Evolutionary conservation across 2,329 filamentous ascomycete species (phyloP).

Genomic region (Talaromyces amestolkiae): DNA sequence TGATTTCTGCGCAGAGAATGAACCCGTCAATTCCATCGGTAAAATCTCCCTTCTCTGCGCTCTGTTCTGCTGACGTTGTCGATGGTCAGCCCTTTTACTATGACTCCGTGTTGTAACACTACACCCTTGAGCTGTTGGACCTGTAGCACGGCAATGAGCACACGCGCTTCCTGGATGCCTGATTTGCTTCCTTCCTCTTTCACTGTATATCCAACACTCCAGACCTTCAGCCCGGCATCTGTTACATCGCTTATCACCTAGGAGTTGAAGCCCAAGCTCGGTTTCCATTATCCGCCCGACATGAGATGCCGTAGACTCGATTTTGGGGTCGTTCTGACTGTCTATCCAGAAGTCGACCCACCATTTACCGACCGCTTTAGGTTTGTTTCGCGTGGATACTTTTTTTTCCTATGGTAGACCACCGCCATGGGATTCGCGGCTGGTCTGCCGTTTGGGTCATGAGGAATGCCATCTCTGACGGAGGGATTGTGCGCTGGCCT

Average conservation of each 20-base stretch:
- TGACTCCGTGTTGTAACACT: background rate
- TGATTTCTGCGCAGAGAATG: background rate
- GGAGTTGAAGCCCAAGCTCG: background rate
- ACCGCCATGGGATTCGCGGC: background rate
- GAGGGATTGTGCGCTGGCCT: background rate
- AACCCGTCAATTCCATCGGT: background rate
- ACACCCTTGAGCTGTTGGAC: background rate
- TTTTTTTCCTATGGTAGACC: background rate
- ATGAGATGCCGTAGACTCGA: background rate
- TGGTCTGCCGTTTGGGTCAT: background rate
- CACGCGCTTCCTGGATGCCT: slow-evolving; percentile 5
- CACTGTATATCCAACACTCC: slow-evolving; percentile 11
- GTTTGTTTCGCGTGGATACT: background rate
- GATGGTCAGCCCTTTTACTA: background rate
- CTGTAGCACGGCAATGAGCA: background rate
- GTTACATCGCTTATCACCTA: background rate
- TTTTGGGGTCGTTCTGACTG: background rate
- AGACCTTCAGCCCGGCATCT: background rate
- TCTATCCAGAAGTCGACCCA: background rate
- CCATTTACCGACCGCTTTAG: background rate
- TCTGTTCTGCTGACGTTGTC: background rate
- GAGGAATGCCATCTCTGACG: background rate
- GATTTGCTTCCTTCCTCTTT: background rate
- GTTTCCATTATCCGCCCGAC: slow-evolving; percentile 12
- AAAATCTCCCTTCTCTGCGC: background rate